A percentile compares a stretch with the other conserved stretches of the same genome.
Evolutionary conservation across 441 rosid genomes (phyloP).

Genomic region (Euphorbia schlechtendalii): DNA sequence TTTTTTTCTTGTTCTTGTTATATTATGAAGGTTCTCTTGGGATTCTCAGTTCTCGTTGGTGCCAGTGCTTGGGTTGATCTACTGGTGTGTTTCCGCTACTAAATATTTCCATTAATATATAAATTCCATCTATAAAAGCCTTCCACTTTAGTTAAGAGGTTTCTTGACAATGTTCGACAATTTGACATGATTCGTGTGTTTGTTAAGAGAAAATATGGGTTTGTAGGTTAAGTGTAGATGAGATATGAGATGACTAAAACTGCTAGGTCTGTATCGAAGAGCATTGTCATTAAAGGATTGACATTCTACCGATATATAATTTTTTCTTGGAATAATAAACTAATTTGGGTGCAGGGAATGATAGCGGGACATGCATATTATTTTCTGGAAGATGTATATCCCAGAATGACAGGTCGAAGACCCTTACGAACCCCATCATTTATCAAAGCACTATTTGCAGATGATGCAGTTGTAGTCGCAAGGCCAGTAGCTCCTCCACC

Average conservation of each 20-base stretch:
- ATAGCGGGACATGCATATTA: constrained; percentile 97
- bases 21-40: constrained; percentile 73
- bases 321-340: not conserved
- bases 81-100: constrained; percentile 44
- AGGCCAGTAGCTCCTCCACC: constrained; percentile 78
- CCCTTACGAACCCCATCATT: constrained; percentile 86
- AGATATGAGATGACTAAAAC: not conserved
- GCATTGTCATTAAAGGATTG: not conserved
- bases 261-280: not conserved
- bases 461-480: constrained; percentile 76
- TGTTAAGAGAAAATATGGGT: too few relatives aligned
- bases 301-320: too few relatives aligned
- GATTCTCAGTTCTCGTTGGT: constrained; percentile 96
- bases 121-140: not conserved
- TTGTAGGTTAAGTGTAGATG: not conserved
- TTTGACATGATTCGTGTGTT: not conserved
- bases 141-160: not conserved
- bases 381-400: constrained; percentile 94
- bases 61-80: constrained; percentile 98
- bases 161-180: not conserved
- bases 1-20: not conserved
- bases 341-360: constrained; percentile 68
- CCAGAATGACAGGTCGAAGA: constrained; percentile 80
- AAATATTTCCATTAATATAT: not conserved
- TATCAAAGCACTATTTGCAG: constrained; percentile 77